A percentile compares a stretch with the other conserved stretches of the same genome.
These are phyloP conservation scores for Myriosclerotinia duriaeana DNA, from an alignment of 2,329 filamentous ascomycete species.

Conservation along the genomic window DNA sequence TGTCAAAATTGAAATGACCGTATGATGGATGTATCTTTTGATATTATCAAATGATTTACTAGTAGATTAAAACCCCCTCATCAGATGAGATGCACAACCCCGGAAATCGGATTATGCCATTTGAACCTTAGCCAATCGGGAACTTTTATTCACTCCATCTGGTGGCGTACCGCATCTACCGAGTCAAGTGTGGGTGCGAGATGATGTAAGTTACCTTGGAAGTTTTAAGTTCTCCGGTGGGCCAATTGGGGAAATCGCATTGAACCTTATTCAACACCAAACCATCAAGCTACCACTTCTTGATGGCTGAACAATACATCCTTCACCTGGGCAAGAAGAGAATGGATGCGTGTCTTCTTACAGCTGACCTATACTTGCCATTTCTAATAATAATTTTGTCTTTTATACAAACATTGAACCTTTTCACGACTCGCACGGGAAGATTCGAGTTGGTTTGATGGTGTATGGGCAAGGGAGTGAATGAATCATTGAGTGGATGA, in stretches of 20 bases:
- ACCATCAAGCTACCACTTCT: too few species aligned
- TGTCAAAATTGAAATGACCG: not conserved
- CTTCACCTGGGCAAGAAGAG: too few species aligned
- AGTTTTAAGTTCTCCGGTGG: too few species aligned
- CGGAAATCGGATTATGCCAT: not conserved
- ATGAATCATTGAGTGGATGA: not conserved
- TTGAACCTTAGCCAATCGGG: not conserved
- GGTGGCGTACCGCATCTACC: not conserved
- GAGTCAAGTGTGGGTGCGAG: not conserved
- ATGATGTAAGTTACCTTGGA: slow-evolving; percentile 1
- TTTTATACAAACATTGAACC: not conserved
- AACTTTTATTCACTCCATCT: not conserved
- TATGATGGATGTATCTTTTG: not conserved
- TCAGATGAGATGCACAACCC: not conserved
- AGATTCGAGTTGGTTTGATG: not conserved
- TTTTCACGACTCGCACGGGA: not conserved
- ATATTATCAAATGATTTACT: not conserved
- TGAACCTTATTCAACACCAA: not conserved
- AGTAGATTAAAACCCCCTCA: not conserved
- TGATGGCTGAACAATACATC: not conserved
- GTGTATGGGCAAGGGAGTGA: not conserved
- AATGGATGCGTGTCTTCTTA: not conserved
- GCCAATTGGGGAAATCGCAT: not conserved
- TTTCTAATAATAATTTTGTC: not conserved
- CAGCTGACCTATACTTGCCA: not conserved